These are phyloP conservation scores for Helotiales sp. DNA, from an alignment of 2,329 filamentous ascomycete species.

Conservation along the genomic window DNA sequence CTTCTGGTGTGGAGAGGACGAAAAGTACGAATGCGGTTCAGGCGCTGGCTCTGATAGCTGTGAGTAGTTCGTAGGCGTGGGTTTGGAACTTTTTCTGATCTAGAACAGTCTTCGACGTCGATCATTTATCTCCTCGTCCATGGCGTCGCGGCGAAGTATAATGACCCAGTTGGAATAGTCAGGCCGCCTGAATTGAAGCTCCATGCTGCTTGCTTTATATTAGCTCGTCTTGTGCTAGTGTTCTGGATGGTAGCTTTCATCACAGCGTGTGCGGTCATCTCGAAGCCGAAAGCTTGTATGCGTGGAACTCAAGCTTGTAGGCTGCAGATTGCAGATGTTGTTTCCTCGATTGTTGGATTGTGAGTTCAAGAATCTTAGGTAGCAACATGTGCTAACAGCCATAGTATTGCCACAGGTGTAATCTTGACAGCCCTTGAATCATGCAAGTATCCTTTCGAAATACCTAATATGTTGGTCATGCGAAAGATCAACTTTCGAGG, in stretches of 20 bases:
- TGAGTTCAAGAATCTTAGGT: conserved; percentile 18
- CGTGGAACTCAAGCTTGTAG: conserved; percentile 22
- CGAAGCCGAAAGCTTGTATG: conserved; percentile 26
- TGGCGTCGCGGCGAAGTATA: conserved; percentile 25
- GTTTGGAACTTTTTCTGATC: not conserved
- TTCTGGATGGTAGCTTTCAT: conserved; percentile 35
- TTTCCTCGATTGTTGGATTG: conserved; percentile 32
- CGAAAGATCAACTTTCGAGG: conserved; percentile 27
- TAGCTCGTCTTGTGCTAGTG: conserved; percentile 32
- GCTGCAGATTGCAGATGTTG: conserved; percentile 29
- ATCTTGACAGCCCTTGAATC: conserved; percentile 38
- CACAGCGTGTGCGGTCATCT: conserved; percentile 27
- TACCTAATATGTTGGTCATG: conserved; percentile 15
- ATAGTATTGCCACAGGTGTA: conserved; percentile 33
- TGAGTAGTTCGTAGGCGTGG: conserved; percentile 17
- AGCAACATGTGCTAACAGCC: not conserved
- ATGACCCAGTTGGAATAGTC: conserved; percentile 29
- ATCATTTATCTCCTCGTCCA: conserved; percentile 35
- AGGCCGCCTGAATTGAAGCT: conserved; percentile 31
- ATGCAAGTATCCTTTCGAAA: conserved; percentile 37
- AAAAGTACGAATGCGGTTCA: conserved; percentile 26
- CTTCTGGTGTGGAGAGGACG: conserved; percentile 16
- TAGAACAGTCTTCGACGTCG: conserved; percentile 31
- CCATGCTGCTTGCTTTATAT: conserved; percentile 36
- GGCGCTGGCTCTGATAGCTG: conserved; percentile 30